Conservation (phyloP, 2,329 filamentous ascomycete genomes). For the Gaeumannomyces tritici region DNA sequence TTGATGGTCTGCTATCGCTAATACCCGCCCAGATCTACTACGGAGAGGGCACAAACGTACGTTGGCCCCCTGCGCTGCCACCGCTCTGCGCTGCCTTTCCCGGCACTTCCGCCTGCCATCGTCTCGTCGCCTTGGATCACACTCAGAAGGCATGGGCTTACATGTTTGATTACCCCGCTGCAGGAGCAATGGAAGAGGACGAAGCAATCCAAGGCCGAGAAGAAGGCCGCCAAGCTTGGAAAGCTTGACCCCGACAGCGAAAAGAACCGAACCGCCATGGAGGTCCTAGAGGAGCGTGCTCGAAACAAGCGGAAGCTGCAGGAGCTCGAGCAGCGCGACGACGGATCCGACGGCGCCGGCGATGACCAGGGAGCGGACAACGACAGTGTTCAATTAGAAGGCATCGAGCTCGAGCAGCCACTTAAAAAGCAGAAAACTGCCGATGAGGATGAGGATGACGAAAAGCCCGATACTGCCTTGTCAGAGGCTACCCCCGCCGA, state of each 20-base stretch:
- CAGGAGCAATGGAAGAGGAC: conserved; percentile 91
- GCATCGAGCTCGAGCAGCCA: conserved; percentile 51
- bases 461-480: conserved; percentile 11
- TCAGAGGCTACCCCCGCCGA: not conserved
- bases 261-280: conserved; percentile 72
- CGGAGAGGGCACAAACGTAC: conserved; percentile 72
- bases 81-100: not conserved
- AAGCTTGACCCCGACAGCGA: conserved; percentile 88
- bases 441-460: conserved; percentile 16
- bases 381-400: conserved; percentile 27
- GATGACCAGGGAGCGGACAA: conserved; percentile 33
- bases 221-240: conserved; percentile 43
- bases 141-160: not conserved
- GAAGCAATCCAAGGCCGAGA: conserved; percentile 91
- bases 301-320: conserved; percentile 73
- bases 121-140: not conserved
- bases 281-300: conserved; percentile 76
- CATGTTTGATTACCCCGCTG: conserved; percentile 5
- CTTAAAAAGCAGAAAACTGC: conserved; percentile 49
- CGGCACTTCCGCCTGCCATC: not conserved
- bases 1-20: conserved; percentile 77
- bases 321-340: conserved; percentile 44
- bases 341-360: conserved; percentile 28
- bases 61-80: conserved; percentile 24
- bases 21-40: conserved; percentile 91